phyloP scores from a whole-genome alignment of 768 basidiomycete genomes.

The Hygrocybe coccinea region DNA sequence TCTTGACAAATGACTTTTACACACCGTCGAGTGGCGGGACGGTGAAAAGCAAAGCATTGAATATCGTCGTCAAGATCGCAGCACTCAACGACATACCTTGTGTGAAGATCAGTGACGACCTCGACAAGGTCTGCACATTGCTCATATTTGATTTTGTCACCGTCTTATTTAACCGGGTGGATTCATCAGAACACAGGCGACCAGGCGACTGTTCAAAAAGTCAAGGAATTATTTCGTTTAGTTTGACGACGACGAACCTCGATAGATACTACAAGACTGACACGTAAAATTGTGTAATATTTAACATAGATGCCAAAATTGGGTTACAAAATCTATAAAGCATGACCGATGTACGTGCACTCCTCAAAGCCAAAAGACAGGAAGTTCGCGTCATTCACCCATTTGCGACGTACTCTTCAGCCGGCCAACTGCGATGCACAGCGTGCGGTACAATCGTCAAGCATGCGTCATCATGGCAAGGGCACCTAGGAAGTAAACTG shows the following conservation, averaged over 20 bases:
- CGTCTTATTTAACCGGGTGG: background rate
- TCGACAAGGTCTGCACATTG: conserved; percentile 57
- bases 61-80: conserved; percentile 92
- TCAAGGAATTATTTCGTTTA: conserved; percentile 8
- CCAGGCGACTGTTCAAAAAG: conserved; percentile 5
- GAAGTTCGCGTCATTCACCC: conserved; percentile 70
- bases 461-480: conserved; percentile 80
- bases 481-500: conserved; percentile 75
- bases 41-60: conserved; percentile 74
- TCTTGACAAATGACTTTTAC: conserved; percentile 83
- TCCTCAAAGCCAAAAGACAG: conserved; percentile 80
- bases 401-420: conserved; percentile 59
- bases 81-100: conserved; percentile 70
- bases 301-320: no score
- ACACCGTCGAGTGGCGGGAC: conserved; percentile 35
- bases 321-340: background rate
- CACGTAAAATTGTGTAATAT: no score
- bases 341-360: conserved; percentile 78
- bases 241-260: no score
- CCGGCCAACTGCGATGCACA: conserved; percentile 65
- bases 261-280: no score
- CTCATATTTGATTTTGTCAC: background rate
- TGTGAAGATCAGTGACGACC: conserved; percentile 92
- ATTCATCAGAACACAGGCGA: background rate
- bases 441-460: conserved; percentile 63